phyloP scores from a whole-genome alignment of 2,329 filamentous ascomycete species.

The Penicillium capsulatum region DNA sequence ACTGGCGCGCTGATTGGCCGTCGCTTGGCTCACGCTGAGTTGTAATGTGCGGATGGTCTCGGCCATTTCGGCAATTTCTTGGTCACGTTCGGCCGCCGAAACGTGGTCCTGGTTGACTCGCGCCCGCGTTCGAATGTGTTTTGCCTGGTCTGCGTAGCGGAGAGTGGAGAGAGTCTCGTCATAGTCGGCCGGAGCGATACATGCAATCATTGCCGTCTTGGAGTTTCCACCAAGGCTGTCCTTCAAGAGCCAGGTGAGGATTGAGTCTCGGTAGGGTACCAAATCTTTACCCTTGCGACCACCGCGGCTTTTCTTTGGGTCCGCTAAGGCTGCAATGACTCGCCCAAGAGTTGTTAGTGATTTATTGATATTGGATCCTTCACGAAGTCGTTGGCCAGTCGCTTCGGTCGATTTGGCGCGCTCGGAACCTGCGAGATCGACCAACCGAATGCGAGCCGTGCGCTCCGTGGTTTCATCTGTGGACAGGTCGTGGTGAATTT shows the following conservation, averaged over 20 bases:
- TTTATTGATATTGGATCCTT: conserved; percentile 99
- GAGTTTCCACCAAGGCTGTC: conserved; percentile 94
- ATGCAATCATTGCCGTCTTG: conserved; percentile 99
- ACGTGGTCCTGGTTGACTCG: conserved; percentile 95
- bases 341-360: conserved; percentile 91
- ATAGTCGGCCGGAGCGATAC: conserved; percentile 91
- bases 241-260: conserved; percentile 81
- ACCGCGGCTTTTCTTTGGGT: conserved; percentile 60
- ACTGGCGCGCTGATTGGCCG: conserved; percentile 68
- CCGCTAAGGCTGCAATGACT: conserved; percentile 86
- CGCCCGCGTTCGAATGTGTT: conserved; percentile 90
- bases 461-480: conserved; percentile 98
- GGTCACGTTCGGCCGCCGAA: conserved; percentile 86
- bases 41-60: conserved; percentile 88
- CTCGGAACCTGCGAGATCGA: conserved; percentile 92
- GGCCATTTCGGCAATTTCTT: conserved; percentile 89
- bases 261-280: conserved; percentile 89
- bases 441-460: conserved; percentile 85
- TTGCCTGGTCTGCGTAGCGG: conserved; percentile 95
- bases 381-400: conserved; percentile 81
- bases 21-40: conserved; percentile 61
- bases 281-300: conserved; percentile 64
- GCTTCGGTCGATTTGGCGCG: conserved; percentile 93
- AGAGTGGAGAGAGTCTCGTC: conserved; percentile 95
- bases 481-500: conserved; percentile 94